A percentile compares a stretch with the other conserved stretches of the same genome.
Evolutionary conservation across 2,329 filamentous ascomycete genomes (phyloP).

Genomic region (Alternaria infectoria): DNA sequence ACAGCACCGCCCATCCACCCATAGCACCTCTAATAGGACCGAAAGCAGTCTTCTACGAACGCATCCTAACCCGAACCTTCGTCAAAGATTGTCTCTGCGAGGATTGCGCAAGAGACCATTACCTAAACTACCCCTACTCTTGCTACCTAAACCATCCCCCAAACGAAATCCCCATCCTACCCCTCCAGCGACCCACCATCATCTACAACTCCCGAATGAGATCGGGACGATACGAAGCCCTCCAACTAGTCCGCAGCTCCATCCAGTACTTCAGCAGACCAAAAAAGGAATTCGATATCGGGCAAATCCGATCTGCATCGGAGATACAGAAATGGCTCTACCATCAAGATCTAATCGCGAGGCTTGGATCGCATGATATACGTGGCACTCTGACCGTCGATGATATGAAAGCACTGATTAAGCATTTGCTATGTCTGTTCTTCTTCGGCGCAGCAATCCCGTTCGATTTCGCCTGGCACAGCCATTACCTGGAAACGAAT

Average conservation of each 20-base stretch:
- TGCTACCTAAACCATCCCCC: fast-evolving
- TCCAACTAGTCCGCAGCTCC: neutral
- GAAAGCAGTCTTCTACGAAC: neutral
- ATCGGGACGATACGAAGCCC: neutral
- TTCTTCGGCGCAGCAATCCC: neutral
- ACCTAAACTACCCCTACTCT: neutral
- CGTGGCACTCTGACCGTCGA: fast-evolving
- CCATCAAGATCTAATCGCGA: fast-evolving
- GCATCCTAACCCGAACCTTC: neutral
- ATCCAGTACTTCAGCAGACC: neutral
- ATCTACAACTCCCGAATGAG: fast-evolving
- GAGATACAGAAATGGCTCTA: neutral
- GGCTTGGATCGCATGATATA: neutral
- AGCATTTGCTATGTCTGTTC: neutral
- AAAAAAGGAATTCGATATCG: neutral
- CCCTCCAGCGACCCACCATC: neutral
- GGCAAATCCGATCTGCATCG: neutral
- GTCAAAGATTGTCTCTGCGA: neutral
- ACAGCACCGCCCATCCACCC: neutral
- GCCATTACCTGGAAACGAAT: neutral
- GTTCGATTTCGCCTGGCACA: neutral
- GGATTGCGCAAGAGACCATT: neutral
- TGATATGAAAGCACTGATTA: neutral
- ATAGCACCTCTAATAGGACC: neutral
- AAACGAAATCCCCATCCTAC: neutral